Evolutionary conservation across 352 stramenopile species (phyloP), one percentile per base, ranked within the genome.

Genomic region (Thraustochytrium sp.): DNA sequence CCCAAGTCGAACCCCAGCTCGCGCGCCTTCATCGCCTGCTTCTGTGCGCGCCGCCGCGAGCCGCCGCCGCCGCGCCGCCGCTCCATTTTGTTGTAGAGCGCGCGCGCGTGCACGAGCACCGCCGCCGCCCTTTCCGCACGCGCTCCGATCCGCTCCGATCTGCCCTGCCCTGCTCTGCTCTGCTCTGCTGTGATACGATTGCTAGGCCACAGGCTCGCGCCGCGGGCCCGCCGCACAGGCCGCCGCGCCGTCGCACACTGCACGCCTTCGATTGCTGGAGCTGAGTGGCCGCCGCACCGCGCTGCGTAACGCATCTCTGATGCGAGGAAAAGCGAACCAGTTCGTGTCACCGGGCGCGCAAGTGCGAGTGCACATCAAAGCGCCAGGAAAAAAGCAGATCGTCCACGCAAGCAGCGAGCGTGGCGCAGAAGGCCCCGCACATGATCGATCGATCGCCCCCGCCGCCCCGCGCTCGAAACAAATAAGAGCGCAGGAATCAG

Each of bases 1-100:
- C 68, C 40, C 13, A 80, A 21, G 38, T 80, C 68, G 34, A 80
- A 80, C 18, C 65, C 65, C 21, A 55, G 42, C 42, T 77, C 49
- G 46, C 59, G 59, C 9, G 59, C 34, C n/a, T 72, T 72, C 59
- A 72, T 72, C 13, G 13, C 59, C 26, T 72, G 59, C 9, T 72
- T 72, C 26, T 72, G 21, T 11, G 40, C 59, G 16, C 59, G 59
- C 9, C 40, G 34, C 36, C 59, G 59, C 59, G 18, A 11, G 8
- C 36, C 37, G 36, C 18, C 53, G 4, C 5, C 29, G 29, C 31
- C 29, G 4, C 8, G 26, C 26, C 23, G 2, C 26, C 26, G 13
- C 18, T 31, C 8, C 29, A 0, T 42, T n/a, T 18, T n/a, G n/a
- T n/a, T n/a, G n/a, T n/a, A n/a, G n/a, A n/a, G n/a, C n/a, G n/a